Conservation (phyloP, 495 filamentous ascomycete species). For the Hamigera avellanea region DNA sequence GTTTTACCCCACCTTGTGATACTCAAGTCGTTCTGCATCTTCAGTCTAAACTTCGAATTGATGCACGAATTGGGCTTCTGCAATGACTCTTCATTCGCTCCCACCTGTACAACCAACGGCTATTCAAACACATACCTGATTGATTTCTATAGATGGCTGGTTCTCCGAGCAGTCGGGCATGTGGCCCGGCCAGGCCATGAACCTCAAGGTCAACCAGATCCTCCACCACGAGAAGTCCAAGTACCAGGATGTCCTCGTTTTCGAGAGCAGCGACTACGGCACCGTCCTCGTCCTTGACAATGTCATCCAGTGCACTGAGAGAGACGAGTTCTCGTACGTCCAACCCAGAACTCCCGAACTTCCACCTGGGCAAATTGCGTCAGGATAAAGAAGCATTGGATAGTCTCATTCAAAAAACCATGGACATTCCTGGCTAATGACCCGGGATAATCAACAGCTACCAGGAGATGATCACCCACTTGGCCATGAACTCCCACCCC, state of each 20-base stretch:
- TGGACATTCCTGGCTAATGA: neutral
- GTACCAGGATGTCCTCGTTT: conserved; percentile 98
- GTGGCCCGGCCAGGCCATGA: conserved; percentile 99
- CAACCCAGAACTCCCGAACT: too few species aligned
- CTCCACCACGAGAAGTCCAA: conserved; percentile 97
- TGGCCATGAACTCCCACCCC: conserved; percentile 97
- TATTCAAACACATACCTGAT: too few species aligned
- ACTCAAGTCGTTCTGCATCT: too few species aligned
- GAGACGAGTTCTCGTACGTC: conserved; percentile 84
- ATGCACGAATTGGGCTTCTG: neutral
- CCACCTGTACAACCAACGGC: too few species aligned
- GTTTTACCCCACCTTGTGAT: conserved; percentile 13
- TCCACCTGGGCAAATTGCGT: too few species aligned
- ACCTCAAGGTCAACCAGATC: conserved; percentile 91
- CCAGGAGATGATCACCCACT: conserved; percentile 99
- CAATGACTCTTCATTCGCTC: neutral
- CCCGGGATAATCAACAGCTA: conserved; percentile 39
- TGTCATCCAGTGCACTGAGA: conserved; percentile 96
- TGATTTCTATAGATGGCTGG: conserved; percentile 72
- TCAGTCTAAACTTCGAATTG: too few species aligned
- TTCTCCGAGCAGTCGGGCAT: conserved; percentile 95
- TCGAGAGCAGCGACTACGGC: conserved; percentile 93
- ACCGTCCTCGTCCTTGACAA: conserved; percentile 97
- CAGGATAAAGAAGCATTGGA: too few species aligned
- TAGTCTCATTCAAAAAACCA: neutral